Percentiles rank a stretch among this genome's conserved stretches.
Conservation (phyloP, 2,329 filamentous ascomycete genomes). For the Cladosporium velox region DNA sequence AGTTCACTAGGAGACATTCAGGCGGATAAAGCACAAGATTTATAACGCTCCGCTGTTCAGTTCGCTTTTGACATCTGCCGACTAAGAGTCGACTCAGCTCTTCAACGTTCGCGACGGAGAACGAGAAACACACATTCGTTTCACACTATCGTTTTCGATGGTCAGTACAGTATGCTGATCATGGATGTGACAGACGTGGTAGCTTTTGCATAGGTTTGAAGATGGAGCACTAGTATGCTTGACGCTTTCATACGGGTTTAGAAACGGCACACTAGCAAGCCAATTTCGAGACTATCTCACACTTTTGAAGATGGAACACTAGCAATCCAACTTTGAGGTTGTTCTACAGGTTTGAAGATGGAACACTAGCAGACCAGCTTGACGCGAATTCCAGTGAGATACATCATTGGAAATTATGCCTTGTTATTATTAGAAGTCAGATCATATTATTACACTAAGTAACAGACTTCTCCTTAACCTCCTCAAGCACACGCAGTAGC, state of each 20-base stretch:
- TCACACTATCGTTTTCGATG: neutral
- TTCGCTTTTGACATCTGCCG: neutral
- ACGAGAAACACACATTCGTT: neutral
- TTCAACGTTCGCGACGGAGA: neutral
- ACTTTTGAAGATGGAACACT: too few relatives aligned
- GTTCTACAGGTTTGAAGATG: neutral
- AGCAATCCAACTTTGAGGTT: too few relatives aligned
- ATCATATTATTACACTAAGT: neutral
- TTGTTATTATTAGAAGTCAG: neutral
- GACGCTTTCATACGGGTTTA: neutral
- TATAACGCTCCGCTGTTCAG: neutral
- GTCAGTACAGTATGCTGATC: neutral
- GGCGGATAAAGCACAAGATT: neutral
- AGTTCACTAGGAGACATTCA: neutral
- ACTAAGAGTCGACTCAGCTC: neutral
- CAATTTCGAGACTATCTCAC: neutral
- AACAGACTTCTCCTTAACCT: neutral
- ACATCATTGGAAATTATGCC: too few relatives aligned
- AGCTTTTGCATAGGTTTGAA: neutral
- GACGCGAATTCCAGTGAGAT: too few relatives aligned
- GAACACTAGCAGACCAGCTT: neutral
- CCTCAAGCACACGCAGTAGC: slow-evolving; percentile 24
- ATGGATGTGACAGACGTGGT: neutral
- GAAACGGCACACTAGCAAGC: neutral
- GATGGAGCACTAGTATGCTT: neutral